phyloP scores from a whole-genome alignment of 331 rosid genomes.

The Erythrophleum ivorense region DNA sequence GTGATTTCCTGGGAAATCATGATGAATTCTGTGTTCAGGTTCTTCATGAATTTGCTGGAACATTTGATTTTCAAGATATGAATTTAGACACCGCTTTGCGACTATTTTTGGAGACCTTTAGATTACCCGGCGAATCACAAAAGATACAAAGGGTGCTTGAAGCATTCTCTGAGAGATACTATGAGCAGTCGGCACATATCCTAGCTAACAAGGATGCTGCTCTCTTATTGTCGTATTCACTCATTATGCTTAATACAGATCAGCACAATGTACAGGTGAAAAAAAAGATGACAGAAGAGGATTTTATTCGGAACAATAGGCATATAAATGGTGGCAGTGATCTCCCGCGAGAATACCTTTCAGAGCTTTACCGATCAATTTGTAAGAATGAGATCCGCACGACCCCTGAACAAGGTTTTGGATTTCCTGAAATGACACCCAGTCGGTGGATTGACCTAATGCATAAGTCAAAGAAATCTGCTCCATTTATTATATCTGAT shows the following conservation, averaged over 20 bases:
- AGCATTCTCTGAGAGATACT: constrained; percentile 98
- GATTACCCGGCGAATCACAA: constrained; percentile 97
- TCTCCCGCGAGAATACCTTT: constrained; percentile 83
- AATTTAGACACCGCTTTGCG: constrained; percentile 89
- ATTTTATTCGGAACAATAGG: constrained; percentile 87
- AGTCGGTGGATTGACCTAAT: constrained; percentile 95
- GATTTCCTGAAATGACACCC: constrained; percentile 95
- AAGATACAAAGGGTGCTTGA: constrained; percentile 99
- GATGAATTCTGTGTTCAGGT: constrained; percentile 96
- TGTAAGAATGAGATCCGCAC: constrained; percentile 85
- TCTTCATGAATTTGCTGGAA: constrained; percentile 94
- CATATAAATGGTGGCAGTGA: constrained; percentile 90
- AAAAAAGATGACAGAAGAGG: constrained; percentile 83
- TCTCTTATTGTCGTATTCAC: constrained; percentile 64
- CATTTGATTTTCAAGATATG: constrained; percentile 96
- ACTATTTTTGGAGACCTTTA: constrained; percentile 88
- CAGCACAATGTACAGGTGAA: constrained; percentile 78
- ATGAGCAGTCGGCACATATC: constrained; percentile 82
- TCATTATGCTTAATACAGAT: constrained; percentile 76
- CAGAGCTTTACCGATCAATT: constrained; percentile 81
- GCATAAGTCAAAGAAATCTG: constrained; percentile 76
- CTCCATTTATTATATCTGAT: constrained; percentile 82
- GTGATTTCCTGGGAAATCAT: constrained; percentile 96
- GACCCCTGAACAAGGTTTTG: constrained; percentile 90
- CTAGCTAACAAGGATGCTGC: constrained; percentile 88